A percentile compares a stretch with the other conserved stretches of the same genome.
Conservation (phyloP, 768 basidiomycete species). For the Porphyrellus cyaneotinctus region DNA sequence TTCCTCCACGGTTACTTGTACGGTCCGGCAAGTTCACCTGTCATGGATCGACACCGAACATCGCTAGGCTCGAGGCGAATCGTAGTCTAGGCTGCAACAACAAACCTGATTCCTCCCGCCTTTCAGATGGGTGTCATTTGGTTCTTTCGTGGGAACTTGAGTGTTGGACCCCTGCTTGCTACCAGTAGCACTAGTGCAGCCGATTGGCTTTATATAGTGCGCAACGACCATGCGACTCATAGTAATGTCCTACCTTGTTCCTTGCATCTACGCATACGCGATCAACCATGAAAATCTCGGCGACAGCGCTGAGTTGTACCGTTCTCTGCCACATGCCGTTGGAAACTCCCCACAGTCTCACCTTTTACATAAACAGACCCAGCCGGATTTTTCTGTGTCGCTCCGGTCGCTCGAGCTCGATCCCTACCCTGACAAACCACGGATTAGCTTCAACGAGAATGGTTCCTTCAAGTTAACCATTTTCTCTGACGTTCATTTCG, state of each 20-base stretch:
- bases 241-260: not conserved
- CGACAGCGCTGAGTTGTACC: not conserved
- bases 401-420: slow-evolving; percentile 19
- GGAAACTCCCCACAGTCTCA: not conserved
- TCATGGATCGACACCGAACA: too few relatives aligned
- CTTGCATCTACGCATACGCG: slow-evolving; percentile 11
- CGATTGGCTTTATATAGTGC: too few relatives aligned
- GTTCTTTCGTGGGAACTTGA: too few relatives aligned
- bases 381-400: not conserved
- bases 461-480: slow-evolving; percentile 69
- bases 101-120: too few relatives aligned
- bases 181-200: too few relatives aligned
- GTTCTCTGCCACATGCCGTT: not conserved
- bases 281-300: slow-evolving; percentile 6
- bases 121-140: too few relatives aligned
- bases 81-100: too few relatives aligned
- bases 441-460: slow-evolving; percentile 51
- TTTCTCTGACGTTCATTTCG: slow-evolving; percentile 73
- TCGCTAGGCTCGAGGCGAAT: too few relatives aligned
- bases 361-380: not conserved
- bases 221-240: slow-evolving; percentile 8
- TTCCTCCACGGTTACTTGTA: not conserved
- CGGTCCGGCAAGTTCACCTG: too few relatives aligned
- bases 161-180: too few relatives aligned
- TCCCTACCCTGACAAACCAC: slow-evolving; percentile 45